These are phyloP conservation scores for Saccharum spontaneum DNA, from an alignment of 176 grass and related monocot species.

Conservation along the genomic window DNA sequence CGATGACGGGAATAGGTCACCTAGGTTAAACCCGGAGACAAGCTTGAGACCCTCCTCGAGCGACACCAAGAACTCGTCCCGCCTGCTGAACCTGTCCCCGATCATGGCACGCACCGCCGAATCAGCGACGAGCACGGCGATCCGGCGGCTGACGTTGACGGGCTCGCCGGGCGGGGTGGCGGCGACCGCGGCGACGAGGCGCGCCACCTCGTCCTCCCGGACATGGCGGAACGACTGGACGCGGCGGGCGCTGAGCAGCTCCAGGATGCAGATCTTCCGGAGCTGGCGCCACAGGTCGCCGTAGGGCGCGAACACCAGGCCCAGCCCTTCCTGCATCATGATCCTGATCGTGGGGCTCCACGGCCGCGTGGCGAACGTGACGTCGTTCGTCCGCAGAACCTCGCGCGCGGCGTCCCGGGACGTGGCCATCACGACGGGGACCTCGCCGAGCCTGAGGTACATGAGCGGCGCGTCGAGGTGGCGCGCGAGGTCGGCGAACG, in stretches of 20 bases:
- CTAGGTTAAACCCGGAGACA: constrained; percentile 19
- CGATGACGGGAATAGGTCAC: not conserved
- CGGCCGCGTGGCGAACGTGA: constrained; percentile 21
- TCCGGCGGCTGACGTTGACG: constrained; percentile 29
- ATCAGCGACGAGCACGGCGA: constrained; percentile 27
- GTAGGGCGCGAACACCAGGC: constrained; percentile 31
- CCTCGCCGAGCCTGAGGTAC: constrained; percentile 47
- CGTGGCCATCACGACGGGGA: constrained; percentile 25
- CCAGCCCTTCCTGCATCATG: constrained; percentile 5
- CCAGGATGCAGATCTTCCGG: constrained; percentile 14
- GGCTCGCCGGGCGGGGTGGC: not conserved
- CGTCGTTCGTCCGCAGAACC: constrained; percentile 25
- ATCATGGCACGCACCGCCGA: constrained; percentile 23
- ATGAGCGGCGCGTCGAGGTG: constrained; percentile 23
- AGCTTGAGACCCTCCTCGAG: not conserved
- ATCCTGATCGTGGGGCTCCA: constrained; percentile 5
- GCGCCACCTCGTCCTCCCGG: constrained; percentile 33
- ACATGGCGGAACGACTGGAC: constrained; percentile 36
- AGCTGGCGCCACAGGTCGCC: constrained; percentile 34
- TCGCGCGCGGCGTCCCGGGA: constrained; percentile 25
- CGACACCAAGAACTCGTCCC: constrained; percentile 29
- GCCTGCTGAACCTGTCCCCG: constrained; percentile 29
- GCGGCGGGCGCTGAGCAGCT: constrained; percentile 34
- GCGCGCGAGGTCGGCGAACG: constrained; percentile 26
- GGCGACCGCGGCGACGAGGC: not conserved